A percentile compares a stretch with the other conserved stretches of the same genome.
Conservation (phyloP, 2,329 filamentous ascomycete species). For the Reticulascus tulasneorum region DNA sequence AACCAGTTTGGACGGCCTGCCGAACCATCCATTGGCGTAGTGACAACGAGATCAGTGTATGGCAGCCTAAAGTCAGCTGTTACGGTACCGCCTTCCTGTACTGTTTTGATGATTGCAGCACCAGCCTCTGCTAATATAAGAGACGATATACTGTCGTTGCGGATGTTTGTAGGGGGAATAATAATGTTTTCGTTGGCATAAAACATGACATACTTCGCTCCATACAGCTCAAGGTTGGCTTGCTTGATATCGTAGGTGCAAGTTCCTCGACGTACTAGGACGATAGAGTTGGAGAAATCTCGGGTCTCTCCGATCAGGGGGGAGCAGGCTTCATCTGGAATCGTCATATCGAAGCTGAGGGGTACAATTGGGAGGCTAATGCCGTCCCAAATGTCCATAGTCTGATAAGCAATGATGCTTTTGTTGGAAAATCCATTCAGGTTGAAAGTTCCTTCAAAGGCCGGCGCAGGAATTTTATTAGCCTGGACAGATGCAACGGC, state of each 20-base stretch:
- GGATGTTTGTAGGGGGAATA: conserved; percentile 5
- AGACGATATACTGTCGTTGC: conserved; percentile 8
- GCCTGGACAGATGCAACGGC: conserved; percentile 41
- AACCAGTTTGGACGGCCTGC: too few relatives aligned
- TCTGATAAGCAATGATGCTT: conserved; percentile 23
- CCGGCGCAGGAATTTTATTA: too few relatives aligned
- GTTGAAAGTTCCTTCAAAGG: too few relatives aligned
- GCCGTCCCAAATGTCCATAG: too few relatives aligned
- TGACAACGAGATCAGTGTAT: conserved; percentile 12
- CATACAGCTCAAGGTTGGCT: conserved; percentile 31
- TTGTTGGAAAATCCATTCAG: conserved; percentile 19
- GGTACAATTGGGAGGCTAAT: conserved; percentile 21
- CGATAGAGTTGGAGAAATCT: conserved; percentile 34
- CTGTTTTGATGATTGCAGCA: conserved; percentile 13
- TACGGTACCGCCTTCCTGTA: conserved; percentile 13
- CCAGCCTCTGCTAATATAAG: conserved; percentile 13
- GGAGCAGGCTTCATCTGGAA: conserved; percentile 30
- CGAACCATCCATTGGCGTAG: conserved; percentile 18
- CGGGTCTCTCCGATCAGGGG: conserved; percentile 31
- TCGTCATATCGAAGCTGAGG: conserved; percentile 16
- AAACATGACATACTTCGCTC: conserved; percentile 36
- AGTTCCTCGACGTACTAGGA: conserved; percentile 35
- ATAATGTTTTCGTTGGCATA: conserved; percentile 26
- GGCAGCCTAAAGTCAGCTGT: conserved; percentile 15
- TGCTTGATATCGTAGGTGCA: conserved; percentile 32